phyloP scores from a whole-genome alignment of 2,329 filamentous ascomycete species.

The Trichoderma hamatum region DNA sequence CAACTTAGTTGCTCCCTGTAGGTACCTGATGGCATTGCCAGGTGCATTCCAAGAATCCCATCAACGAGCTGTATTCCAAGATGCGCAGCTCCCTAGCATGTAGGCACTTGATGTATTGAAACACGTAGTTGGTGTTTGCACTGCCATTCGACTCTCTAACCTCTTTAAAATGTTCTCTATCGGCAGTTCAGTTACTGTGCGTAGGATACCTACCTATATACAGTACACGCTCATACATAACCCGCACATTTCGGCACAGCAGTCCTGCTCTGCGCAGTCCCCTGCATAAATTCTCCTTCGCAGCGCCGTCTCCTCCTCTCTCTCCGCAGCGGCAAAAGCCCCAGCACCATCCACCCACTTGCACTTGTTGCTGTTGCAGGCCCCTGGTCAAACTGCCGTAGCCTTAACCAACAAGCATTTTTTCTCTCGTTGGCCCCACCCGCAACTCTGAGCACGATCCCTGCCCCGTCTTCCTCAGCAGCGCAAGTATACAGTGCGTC shows the following conservation, averaged over 20 bases:
- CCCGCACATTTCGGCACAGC: slow-evolving; percentile 13
- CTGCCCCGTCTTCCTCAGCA: neutral
- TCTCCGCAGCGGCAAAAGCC: slow-evolving; percentile 21
- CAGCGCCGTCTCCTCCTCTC: slow-evolving; percentile 6
- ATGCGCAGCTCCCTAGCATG: too few species aligned
- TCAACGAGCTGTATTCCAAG: neutral
- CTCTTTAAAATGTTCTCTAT: neutral
- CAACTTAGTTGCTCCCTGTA: neutral
- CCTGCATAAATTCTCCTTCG: slow-evolving; percentile 29
- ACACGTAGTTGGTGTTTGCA: neutral
- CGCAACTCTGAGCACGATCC: slow-evolving; percentile 4
- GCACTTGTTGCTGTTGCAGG: slow-evolving; percentile 8
- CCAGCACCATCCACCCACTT: neutral
- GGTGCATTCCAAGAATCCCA: neutral
- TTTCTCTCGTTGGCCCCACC: slow-evolving; percentile 3
- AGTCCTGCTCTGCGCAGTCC: neutral
- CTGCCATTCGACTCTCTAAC: neutral
- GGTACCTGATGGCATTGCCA: neutral
- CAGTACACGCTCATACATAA: too few species aligned
- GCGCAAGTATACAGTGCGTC: neutral
- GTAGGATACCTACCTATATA: neutral
- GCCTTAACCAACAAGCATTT: slow-evolving; percentile 28
- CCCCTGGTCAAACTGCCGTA: slow-evolving; percentile 27
- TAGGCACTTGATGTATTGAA: neutral
- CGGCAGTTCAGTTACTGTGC: neutral